Conservation (phyloP, 2,329 filamentous ascomycete species). For the Penicillium sp. region DNA sequence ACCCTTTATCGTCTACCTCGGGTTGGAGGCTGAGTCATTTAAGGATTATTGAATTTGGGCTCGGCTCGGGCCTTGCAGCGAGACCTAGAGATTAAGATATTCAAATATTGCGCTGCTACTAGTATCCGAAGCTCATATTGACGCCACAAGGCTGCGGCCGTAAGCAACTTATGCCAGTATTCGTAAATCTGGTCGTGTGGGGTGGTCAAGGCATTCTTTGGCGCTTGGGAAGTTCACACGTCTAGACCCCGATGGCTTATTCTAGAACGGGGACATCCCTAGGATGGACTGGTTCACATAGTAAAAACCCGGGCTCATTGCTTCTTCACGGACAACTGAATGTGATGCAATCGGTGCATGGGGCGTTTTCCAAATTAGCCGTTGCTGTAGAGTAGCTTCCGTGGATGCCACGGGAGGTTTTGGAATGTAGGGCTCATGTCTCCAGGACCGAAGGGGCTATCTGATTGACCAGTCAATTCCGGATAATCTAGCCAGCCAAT, state of each 20-base stretch:
- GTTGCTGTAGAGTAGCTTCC: conserved; percentile 6
- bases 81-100: not conserved
- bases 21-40: not conserved
- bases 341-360: not conserved
- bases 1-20: not conserved
- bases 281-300: not conserved
- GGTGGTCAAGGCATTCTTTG: not conserved
- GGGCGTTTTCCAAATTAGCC: not conserved
- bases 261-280: not conserved
- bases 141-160: not conserved
- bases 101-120: not conserved
- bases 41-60: not conserved
- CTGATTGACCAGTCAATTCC: conserved; percentile 17
- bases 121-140: not conserved
- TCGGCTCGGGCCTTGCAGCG: too few species aligned
- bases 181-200: not conserved
- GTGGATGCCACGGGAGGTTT: conserved; percentile 13
- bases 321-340: not conserved
- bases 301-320: not conserved
- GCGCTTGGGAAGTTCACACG: not conserved
- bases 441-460: conserved; percentile 10
- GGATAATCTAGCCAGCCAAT: conserved; percentile 10
- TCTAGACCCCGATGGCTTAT: not conserved
- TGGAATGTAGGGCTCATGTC: conserved; percentile 19
- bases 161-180: not conserved